Evolutionary conservation across 371 early-diverging fungal genomes (phyloP).

Genomic region (Mortierella sp.): DNA sequence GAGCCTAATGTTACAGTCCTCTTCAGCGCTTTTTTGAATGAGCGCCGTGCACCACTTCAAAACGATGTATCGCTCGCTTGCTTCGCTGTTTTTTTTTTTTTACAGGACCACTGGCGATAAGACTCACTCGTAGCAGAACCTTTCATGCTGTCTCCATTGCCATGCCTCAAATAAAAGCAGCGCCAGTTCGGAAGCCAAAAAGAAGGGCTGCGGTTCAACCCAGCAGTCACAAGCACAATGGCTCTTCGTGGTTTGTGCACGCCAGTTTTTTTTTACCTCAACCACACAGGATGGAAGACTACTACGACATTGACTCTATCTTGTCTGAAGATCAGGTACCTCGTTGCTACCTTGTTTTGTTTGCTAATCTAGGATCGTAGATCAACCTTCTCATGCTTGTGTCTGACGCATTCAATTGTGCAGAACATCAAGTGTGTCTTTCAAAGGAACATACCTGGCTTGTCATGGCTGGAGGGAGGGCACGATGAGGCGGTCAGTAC

Average conservation of each 20-base stretch:
- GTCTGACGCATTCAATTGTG: background rate
- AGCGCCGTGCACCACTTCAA: too few species aligned
- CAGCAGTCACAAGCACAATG: too few species aligned
- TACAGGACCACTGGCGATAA: too few species aligned
- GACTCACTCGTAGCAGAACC: too few species aligned
- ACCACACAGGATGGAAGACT: slow-evolving; percentile 53
- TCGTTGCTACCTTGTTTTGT: background rate
- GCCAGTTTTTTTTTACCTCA: background rate
- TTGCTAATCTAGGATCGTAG: too few species aligned
- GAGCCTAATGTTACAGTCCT: background rate
- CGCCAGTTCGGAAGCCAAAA: too few species aligned
- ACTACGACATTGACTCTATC: slow-evolving; percentile 66
- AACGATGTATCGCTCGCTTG: too few species aligned
- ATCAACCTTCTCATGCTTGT: background rate
- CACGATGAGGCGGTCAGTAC: slow-evolving; percentile 49
- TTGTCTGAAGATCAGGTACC: slow-evolving; percentile 67
- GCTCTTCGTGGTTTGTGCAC: background rate
- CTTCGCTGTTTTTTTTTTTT: too few species aligned
- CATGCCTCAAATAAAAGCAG: too few species aligned
- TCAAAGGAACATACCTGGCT: slow-evolving; percentile 54
- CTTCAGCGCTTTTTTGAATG: too few species aligned
- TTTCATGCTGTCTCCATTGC: too few species aligned
- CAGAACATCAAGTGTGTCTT: slow-evolving; percentile 58
- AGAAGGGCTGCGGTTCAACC: too few species aligned
- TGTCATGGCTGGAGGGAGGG: slow-evolving; percentile 55